These are phyloP conservation scores for Kodamaea neixiangensis DNA, from an alignment of 805 yeast species.

Conservation along the genomic window DNA sequence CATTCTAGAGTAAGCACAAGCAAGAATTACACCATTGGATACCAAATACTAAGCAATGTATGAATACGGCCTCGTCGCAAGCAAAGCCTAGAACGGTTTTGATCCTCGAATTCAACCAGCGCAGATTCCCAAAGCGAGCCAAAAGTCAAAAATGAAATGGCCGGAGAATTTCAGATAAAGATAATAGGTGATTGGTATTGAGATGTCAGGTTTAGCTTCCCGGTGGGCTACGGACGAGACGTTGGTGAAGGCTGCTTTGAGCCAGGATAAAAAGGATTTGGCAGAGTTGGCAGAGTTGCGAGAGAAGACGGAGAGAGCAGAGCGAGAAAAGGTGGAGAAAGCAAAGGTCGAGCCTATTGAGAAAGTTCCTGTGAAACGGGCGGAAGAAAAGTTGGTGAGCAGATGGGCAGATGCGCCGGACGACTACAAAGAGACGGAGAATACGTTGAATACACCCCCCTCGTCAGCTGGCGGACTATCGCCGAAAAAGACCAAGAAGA, in stretches of 20 bases:
- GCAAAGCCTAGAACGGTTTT: too few species aligned
- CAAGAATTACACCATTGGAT: too few species aligned
- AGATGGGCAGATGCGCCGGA: slow-evolving; percentile 34
- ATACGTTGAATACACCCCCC: slow-evolving; percentile 7
- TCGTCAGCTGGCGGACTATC: slow-evolving; percentile 4
- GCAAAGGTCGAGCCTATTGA: neutral
- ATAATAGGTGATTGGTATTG: neutral
- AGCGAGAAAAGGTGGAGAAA: neutral
- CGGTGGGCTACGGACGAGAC: slow-evolving; percentile 40
- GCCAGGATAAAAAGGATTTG: slow-evolving; percentile 19
- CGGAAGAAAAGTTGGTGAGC: slow-evolving; percentile 22
- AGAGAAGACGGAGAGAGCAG: neutral
- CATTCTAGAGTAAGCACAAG: too few species aligned
- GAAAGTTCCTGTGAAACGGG: neutral
- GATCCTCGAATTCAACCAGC: too few species aligned
- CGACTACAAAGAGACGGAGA: neutral
- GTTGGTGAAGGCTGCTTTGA: slow-evolving; percentile 26
- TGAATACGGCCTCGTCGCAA: too few species aligned
- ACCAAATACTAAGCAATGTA: too few species aligned
- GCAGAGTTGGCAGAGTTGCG: neutral
- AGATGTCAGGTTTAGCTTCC: slow-evolving; percentile 26
- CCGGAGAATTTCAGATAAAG: neutral
- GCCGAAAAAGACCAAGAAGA: slow-evolving; percentile 8
- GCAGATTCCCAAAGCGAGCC: too few species aligned
- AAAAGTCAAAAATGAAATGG: neutral